A percentile compares a stretch with the other conserved stretches of the same genome.
Conservation (phyloP, 2,329 filamentous ascomycete species). For the Fusarium cyanostomum region DNA sequence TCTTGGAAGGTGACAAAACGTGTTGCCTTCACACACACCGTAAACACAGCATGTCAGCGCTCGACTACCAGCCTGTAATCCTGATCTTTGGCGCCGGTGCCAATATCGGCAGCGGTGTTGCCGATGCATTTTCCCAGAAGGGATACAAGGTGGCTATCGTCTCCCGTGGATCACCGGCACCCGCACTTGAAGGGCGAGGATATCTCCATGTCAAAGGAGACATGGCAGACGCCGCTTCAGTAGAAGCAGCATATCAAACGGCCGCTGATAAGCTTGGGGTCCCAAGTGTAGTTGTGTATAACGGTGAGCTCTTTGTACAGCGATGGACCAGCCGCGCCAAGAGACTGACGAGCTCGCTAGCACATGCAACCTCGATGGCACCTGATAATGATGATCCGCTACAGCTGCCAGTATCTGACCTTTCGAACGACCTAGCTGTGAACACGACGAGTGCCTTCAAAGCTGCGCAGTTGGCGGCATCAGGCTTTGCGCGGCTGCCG, state of each 20-base stretch:
- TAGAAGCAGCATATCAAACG: neutral
- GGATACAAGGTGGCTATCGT: constrained; percentile 16
- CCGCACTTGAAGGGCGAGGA: neutral
- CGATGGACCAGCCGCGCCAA: no score
- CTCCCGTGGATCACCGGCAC: neutral
- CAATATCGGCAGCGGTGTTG: constrained; percentile 14
- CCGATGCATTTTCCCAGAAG: constrained; percentile 7
- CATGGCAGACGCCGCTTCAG: neutral
- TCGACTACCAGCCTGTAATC: neutral
- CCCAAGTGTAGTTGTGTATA: neutral
- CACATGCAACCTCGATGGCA: neutral
- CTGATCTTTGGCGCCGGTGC: constrained; percentile 23
- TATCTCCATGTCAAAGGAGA: neutral
- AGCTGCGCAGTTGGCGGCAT: neutral
- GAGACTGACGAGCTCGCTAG: neutral
- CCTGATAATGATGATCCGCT: neutral
- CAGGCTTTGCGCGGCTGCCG: neutral
- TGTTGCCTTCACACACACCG: no score
- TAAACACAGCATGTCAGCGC: no score
- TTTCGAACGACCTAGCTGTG: neutral
- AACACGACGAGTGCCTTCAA: neutral
- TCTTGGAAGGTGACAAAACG: no score
- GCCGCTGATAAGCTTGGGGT: neutral
- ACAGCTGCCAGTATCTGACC: neutral
- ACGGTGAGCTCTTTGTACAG: neutral